A percentile compares a stretch with the other conserved stretches of the same genome.
These are phyloP conservation scores for Pseudogymnoascus sp. DNA, from an alignment of 2,329 filamentous ascomycete species.

Conservation along the genomic window DNA sequence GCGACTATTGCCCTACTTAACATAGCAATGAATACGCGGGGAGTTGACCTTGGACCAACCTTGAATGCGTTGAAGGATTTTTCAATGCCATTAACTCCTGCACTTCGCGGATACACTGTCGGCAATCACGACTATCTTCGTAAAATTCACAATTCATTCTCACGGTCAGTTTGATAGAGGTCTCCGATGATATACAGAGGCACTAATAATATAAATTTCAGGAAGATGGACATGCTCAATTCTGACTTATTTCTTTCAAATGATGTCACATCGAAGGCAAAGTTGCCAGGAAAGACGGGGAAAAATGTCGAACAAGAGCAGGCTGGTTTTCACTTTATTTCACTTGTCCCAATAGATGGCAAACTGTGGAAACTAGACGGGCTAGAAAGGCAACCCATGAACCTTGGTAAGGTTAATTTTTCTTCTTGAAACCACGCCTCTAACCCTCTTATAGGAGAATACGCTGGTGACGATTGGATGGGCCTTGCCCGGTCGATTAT, in stretches of 20 bases:
- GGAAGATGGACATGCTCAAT: slow-evolving; percentile 67
- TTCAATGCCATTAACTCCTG: slow-evolving; percentile 59
- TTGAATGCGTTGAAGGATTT: slow-evolving; percentile 64
- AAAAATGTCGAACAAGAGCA: slow-evolving; percentile 55
- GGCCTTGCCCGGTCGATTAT: slow-evolving; percentile 55
- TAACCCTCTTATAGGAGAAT: slow-evolving; percentile 17
- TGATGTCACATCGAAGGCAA: slow-evolving; percentile 33
- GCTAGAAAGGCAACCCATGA: slow-evolving; percentile 60
- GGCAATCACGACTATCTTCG: slow-evolving; percentile 69
- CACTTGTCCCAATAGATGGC: slow-evolving; percentile 69
- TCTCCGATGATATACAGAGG: not conserved
- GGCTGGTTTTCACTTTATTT: slow-evolving; percentile 78
- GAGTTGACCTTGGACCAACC: slow-evolving; percentile 58
- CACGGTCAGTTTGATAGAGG: slow-evolving; percentile 40
- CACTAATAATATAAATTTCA: slow-evolving; percentile 22
- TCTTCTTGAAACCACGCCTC: slow-evolving; percentile 9
- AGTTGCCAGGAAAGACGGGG: slow-evolving; percentile 65
- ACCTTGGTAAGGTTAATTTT: slow-evolving; percentile 40
- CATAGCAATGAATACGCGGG: slow-evolving; percentile 76
- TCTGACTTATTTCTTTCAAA: slow-evolving; percentile 58
- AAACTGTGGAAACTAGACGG: slow-evolving; percentile 86
- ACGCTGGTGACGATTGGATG: slow-evolving; percentile 51
- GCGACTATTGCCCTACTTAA: slow-evolving; percentile 90
- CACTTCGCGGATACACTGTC: slow-evolving; percentile 67
- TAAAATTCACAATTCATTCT: slow-evolving; percentile 79